Percentiles rank a stretch among this genome's conserved stretches.
Evolutionary conservation across 306 rosid species (phyloP).

Genomic region (Amphicarpaea edgeworthii): DNA sequence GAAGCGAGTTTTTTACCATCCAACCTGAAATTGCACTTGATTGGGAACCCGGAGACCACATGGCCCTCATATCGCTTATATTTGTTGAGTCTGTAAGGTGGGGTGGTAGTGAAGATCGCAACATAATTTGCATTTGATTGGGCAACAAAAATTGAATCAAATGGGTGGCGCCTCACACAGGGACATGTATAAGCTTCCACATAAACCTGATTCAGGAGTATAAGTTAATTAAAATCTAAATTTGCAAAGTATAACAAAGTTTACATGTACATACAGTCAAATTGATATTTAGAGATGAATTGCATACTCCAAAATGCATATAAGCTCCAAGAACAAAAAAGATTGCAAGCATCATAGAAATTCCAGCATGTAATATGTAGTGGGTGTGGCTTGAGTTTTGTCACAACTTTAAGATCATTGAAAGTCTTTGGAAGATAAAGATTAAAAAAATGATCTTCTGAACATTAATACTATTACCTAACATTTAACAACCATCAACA

Average conservation of each 20-base stretch:
- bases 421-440: background rate
- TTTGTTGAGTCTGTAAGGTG: conserved; percentile 92
- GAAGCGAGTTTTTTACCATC: conserved; percentile 81
- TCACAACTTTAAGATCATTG: background rate
- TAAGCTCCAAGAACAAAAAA: background rate
- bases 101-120: conserved; percentile 73
- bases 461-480: background rate
- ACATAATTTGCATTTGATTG: conserved; percentile 89
- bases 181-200: conserved; percentile 97
- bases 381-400: background rate
- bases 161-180: conserved; percentile 75
- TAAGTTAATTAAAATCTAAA: conserved; percentile 41
- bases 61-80: conserved; percentile 81
- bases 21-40: conserved; percentile 81
- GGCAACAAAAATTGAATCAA: conserved; percentile 75
- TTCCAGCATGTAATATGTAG: background rate
- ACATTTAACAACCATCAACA: background rate
- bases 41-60: conserved; percentile 85
- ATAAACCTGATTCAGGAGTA: conserved; percentile 68
- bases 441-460: background rate
- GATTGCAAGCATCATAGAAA: conserved; percentile 2
- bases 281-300: conserved; percentile 5
- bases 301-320: conserved; percentile 14
- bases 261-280: background rate
- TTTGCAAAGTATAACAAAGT: conserved; percentile 9